Evolutionary conservation across 306 rosid genomes (phyloP).

Genomic region (Fragaria ananassa): DNA sequence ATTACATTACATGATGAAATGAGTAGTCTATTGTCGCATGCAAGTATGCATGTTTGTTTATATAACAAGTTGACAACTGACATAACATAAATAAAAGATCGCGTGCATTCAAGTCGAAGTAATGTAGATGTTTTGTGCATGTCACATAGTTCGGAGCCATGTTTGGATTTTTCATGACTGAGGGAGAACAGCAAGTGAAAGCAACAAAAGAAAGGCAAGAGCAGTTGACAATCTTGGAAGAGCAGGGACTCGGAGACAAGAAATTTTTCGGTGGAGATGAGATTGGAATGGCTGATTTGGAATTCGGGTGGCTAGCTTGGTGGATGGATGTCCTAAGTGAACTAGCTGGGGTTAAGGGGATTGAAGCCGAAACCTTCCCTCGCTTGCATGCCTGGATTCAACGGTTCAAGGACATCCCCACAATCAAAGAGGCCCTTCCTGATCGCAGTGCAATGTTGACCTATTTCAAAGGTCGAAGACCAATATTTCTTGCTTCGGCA

Average conservation of each 20-base stretch:
- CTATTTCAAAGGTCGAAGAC: too few species aligned
- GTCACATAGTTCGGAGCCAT: neutral
- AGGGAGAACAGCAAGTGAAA: constrained; percentile 16
- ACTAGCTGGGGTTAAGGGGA: neutral
- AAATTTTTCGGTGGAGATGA: neutral
- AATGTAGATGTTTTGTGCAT: neutral
- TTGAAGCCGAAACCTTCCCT: constrained; percentile 1
- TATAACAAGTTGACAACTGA: neutral
- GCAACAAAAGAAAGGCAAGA: constrained; percentile 3
- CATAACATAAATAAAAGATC: neutral
- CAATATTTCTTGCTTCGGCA: neutral
- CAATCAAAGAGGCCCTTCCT: constrained; percentile 1
- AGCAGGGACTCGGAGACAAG: neutral
- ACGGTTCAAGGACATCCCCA: neutral
- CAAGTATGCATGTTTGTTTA: neutral
- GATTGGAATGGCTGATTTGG: constrained; percentile 15
- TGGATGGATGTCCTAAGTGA: neutral
- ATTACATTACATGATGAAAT: neutral
- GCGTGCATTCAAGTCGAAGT: neutral
- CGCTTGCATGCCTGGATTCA: constrained; percentile 6
- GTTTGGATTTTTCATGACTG: neutral
- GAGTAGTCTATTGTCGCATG: neutral
- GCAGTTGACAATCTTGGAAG: neutral
- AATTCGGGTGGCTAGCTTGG: constrained; percentile 9
- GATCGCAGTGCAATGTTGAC: neutral